A percentile compares a stretch with the other conserved stretches of the same genome.
These are phyloP conservation scores for Harringtonia aguacate DNA, from an alignment of 2,329 filamentous ascomycete species.

Conservation along the genomic window DNA sequence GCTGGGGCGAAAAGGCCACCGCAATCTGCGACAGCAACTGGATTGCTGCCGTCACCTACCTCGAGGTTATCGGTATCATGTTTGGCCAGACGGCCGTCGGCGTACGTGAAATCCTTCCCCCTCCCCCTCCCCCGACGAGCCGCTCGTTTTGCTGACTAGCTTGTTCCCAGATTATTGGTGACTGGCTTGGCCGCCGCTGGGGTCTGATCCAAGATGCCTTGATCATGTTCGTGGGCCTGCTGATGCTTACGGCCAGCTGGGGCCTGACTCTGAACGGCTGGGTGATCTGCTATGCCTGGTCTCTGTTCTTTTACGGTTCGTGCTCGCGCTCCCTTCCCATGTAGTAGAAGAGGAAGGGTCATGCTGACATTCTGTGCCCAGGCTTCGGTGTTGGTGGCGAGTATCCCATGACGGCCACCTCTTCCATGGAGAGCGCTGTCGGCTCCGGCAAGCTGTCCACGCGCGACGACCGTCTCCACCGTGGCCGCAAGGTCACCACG, in stretches of 20 bases:
- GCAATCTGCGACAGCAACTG: slow-evolving; percentile 72
- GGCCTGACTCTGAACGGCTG: slow-evolving; percentile 79
- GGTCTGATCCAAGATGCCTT: slow-evolving; percentile 90
- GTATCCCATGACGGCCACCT: slow-evolving; percentile 94
- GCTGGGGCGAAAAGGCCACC: slow-evolving; percentile 53
- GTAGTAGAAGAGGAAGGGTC: background rate
- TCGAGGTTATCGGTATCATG: slow-evolving; percentile 93
- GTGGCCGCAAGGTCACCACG: slow-evolving; percentile 88
- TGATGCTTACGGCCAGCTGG: slow-evolving; percentile 90
- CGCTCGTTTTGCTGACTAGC: background rate
- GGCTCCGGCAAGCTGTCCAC: slow-evolving; percentile 82
- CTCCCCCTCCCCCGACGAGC: no score
- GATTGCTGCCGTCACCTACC: slow-evolving; percentile 76
- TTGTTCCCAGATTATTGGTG: slow-evolving; percentile 42
- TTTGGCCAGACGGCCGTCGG: slow-evolving; percentile 84
- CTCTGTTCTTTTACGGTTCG: slow-evolving; percentile 80
- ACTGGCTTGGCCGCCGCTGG: slow-evolving; percentile 82
- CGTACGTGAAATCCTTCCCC: no score
- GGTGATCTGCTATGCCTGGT: slow-evolving; percentile 96
- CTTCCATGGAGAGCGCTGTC: slow-evolving; percentile 84
- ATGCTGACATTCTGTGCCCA: slow-evolving; percentile 8
- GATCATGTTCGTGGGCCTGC: slow-evolving; percentile 87
- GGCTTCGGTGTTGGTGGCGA: slow-evolving; percentile 64
- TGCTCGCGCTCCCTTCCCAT: slow-evolving; percentile 6
- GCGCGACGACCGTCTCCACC: slow-evolving; percentile 85